Percentiles rank a stretch among this genome's conserved stretches.
phyloP scores from a whole-genome alignment of 805 yeast genomes.

The Wickerhamomyces bisporus region DNA sequence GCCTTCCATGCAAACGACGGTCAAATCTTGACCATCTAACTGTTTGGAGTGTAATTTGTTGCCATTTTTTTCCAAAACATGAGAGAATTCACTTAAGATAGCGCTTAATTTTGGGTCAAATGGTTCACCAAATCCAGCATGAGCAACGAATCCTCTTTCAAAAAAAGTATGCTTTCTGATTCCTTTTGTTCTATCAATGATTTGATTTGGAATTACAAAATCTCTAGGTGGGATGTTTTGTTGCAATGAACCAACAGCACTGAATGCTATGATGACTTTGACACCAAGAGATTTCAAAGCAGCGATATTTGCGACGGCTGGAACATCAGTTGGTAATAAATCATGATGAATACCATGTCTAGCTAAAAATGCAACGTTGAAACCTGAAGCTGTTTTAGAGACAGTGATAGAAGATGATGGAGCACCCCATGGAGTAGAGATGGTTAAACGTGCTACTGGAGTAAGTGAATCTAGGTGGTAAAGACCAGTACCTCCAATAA shows the following conservation, averaged over 20 bases:
- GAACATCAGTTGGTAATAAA: conserved; percentile 86
- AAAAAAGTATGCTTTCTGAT: conserved; percentile 80
- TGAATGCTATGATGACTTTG: conserved; percentile 82
- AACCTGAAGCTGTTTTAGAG: conserved; percentile 68
- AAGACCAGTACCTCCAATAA: conserved; percentile 98
- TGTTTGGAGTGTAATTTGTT: conserved; percentile 61
- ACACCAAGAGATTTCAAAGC: conserved; percentile 88
- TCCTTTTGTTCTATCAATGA: conserved; percentile 96
- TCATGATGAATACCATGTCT: conserved; percentile 93
- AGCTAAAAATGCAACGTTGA: conserved; percentile 89
- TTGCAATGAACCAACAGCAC: conserved; percentile 94
- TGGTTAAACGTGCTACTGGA: conserved; percentile 78
- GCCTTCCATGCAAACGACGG: conserved; percentile 97
- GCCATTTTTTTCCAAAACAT: conserved; percentile 43
- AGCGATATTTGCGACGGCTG: conserved; percentile 90
- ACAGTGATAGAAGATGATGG: conserved; percentile 94
- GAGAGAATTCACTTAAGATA: conserved; percentile 55
- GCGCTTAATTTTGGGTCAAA: conserved; percentile 72
- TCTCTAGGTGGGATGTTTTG: conserved; percentile 89
- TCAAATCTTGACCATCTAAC: conserved; percentile 66
- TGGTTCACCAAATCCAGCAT: conserved; percentile 96
- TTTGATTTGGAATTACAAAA: conserved; percentile 93
- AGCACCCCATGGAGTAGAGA: conserved; percentile 95
- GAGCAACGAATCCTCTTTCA: conserved; percentile 92
- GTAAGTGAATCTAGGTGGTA: conserved; percentile 77